Base-by-base conservation (phyloP, 176 grass and related monocot genomes). In the Oryza australiensis region DNA sequence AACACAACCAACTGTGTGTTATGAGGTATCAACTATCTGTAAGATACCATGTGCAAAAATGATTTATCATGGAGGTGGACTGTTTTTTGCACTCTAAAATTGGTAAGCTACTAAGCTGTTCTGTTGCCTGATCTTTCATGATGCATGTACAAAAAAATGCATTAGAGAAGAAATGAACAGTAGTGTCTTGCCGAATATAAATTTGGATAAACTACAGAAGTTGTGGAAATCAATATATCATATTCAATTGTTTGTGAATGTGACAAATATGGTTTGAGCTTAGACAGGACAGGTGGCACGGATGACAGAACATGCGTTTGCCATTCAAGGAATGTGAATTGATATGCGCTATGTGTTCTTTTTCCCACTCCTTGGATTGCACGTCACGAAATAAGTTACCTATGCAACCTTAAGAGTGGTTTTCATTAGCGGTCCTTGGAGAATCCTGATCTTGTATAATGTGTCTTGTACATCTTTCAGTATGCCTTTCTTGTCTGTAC, bases 181-280 rank as follows among this genome's bases (percentile, higher is more conserved):
- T 23, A 55, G 20, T n/a, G 51, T n/a, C 26, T 12, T 45, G 66
- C 57, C 40, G 49, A 3, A 27, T 13, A 68, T 74, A 68, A 74
- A 23, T 70, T 38, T 29, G 46, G 20, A 70, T 41, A 42, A 49
- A 35, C 16, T 35, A 27, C 20, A 70, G 64, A 43, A 32, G n/a
- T 20, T 57, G 62, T 62, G 46, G 37, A 14, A 20, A 5, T 24
- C 49, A 33, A 66, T 73, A 13, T 73, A 43, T 22, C 26, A 5
- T 83, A 67, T 34, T 66, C 10, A 26, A 2, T 64, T 64, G 41
- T 35, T 69, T 37, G 40, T 22, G 32, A 53, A 53, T 32, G 9
- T 32, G 27, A 73, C 73, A 51, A 15, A 55, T 66, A 79, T 74
- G 46, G 37, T 35, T 88, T 82, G 41, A 40, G 27, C 68, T 84